Evolutionary conservation across 345 rosid genomes (phyloP), one percentile per base, ranked within the genome.

Genomic region (Adansonia digitata): DNA sequence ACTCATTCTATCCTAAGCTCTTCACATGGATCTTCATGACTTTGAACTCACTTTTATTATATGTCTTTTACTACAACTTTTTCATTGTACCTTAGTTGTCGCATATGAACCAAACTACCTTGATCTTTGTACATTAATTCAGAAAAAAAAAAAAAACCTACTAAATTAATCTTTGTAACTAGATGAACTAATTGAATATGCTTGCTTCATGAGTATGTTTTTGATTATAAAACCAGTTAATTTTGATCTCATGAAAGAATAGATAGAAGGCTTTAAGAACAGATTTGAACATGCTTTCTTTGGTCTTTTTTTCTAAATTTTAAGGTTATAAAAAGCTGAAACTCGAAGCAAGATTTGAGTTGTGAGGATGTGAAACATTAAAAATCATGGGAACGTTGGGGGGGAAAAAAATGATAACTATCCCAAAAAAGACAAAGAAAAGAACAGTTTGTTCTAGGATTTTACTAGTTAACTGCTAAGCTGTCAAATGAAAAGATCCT

Each of bases 1-100:
- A 78, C 79, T 81, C 84, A 79, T 74, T 66, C 26, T 57, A 57
- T 27, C 17, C 46, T 42, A 48, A 74, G 29, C 75, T 51, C 74
- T 34, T 55, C 56, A 35, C 29, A n/a, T 14, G 49, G 74, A 74
- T n/a, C 29, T 49, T 48, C 43, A n/a, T 29, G 43, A 0, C 2
- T n/a, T n/a, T n/a, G n/a, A n/a, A 65, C 31, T 65, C 31, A 22
- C 13, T 45, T 5, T n/a, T n/a, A n/a, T n/a, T 45, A 14, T 62
- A 17, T 61, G 17, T 26, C 7, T 11, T 27, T 26, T 46, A 45
- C 72, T 42, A 43, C 69, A 40, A 42, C 70, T 7, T 68, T 68
- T 17, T 68, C 72, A 14, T 68, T 68, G 20, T 68, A 27, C 39
- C 3, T 17, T 68, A 7, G 35, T 45, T 68, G 68, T 63, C 46